Evolutionary conservation across 2,329 filamentous ascomycete species (phyloP).

Genomic region (Fusarium keratoplasticum): DNA sequence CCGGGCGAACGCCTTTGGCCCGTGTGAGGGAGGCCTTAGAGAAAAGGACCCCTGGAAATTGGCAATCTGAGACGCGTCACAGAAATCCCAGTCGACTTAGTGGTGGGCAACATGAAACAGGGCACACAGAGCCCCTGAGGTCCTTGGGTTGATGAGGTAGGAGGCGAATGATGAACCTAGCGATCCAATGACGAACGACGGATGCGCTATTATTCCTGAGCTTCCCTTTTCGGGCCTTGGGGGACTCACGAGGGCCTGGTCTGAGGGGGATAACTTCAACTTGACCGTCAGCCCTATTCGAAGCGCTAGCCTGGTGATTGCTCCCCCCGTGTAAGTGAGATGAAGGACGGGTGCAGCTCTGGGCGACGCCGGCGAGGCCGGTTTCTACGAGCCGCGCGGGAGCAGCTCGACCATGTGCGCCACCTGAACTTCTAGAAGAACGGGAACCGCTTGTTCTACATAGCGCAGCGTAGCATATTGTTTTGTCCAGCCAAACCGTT

Average conservation of each 20-base stretch:
- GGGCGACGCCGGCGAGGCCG: conserved; percentile 6
- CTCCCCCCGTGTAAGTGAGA: conserved; percentile 16
- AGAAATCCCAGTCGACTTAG: conserved; percentile 22
- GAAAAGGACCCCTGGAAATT: conserved; percentile 34
- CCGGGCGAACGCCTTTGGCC: conserved; percentile 5
- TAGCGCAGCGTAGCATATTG: neutral
- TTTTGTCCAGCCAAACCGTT: neutral
- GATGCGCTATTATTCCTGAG: conserved; percentile 2
- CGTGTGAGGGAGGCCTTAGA: conserved; percentile 5
- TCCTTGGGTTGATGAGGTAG: conserved; percentile 5
- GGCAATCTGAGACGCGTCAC: conserved; percentile 43
- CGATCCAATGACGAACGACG: conserved; percentile 6
- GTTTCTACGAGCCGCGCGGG: conserved; percentile 16
- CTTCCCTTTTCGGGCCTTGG: conserved; percentile 5
- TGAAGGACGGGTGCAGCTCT: conserved; percentile 25
- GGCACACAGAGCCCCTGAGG: conserved; percentile 26
- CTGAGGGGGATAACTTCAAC: conserved; percentile 9
- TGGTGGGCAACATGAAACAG: conserved; percentile 38
- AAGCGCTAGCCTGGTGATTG: conserved; percentile 3
- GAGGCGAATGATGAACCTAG: conserved; percentile 1
- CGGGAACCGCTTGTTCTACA: conserved; percentile 4
- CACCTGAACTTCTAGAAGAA: conserved; percentile 37
- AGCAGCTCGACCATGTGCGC: neutral
- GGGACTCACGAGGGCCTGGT: neutral
- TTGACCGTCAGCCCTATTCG: conserved; percentile 26